Conservation (phyloP, 2,329 filamentous ascomycete species). For the Malbranchea zuffiana region DNA sequence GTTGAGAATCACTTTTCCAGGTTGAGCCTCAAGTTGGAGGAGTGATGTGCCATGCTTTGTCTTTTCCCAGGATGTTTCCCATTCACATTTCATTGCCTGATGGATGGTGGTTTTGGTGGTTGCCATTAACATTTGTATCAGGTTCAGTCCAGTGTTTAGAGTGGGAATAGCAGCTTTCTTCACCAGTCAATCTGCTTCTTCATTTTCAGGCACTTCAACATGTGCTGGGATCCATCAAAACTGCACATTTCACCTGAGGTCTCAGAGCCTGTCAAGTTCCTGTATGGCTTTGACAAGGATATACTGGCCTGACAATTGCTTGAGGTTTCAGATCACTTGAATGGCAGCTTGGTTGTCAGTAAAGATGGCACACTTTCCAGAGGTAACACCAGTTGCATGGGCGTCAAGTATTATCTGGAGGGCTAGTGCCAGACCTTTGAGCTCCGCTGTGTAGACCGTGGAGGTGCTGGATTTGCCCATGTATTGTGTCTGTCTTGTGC, state of each 20-base stretch:
- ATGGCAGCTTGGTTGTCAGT: constrained; percentile 7
- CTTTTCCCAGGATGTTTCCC: constrained; percentile 7
- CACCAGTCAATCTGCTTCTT: constrained; percentile 12
- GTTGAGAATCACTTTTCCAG: constrained; percentile 5
- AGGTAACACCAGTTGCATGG: neutral
- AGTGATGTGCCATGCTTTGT: constrained; percentile 2
- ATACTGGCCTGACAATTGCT: constrained; percentile 9
- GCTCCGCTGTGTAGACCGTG: constrained; percentile 23
- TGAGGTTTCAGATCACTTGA: constrained; percentile 2
- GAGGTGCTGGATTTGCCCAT: constrained; percentile 20
- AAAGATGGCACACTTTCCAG: constrained; percentile 5
- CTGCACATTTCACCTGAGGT: constrained; percentile 6
- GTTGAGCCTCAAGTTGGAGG: constrained; percentile 4
- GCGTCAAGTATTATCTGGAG: constrained; percentile 16
- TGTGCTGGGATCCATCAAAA: constrained; percentile 14
- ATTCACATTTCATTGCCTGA: constrained; percentile 7
- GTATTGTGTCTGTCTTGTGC: constrained; percentile 12
- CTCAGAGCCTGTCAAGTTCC: constrained; percentile 1
- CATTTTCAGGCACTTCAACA: constrained; percentile 11
- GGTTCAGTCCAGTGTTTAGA: neutral
- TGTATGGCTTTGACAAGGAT: constrained; percentile 7
- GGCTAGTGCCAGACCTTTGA: constrained; percentile 20
- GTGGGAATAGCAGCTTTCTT: constrained; percentile 9
- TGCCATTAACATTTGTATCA: constrained; percentile 1
- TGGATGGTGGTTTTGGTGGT: constrained; percentile 6